Evolutionary conservation across 2,329 filamentous ascomycete species (phyloP).

Genomic region (Xylaria arbuscula): DNA sequence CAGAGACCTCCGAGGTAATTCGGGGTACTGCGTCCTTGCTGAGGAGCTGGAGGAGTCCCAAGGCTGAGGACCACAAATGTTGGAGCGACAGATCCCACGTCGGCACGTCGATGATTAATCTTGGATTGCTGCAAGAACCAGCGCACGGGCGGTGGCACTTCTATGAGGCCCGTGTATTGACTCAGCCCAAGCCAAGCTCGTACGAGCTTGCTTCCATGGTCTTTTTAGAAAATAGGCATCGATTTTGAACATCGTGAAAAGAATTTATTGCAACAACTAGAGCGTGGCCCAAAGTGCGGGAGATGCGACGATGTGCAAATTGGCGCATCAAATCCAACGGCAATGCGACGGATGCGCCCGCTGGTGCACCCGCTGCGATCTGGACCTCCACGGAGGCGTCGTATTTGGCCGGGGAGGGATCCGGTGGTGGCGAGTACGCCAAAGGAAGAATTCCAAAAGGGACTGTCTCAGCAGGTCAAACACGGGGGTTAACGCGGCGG

Average conservation of each 20-base stretch:
- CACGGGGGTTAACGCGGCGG: background rate
- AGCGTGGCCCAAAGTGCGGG: slow-evolving; percentile 1
- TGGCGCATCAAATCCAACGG: slow-evolving; percentile 22
- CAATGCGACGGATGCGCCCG: slow-evolving; percentile 21
- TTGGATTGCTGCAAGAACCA: slow-evolving; percentile 13
- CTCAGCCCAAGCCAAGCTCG: slow-evolving; percentile 33
- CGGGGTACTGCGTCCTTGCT: slow-evolving; percentile 4
- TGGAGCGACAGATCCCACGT: slow-evolving; percentile 12
- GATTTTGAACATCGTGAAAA: background rate
- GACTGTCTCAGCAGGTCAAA: slow-evolving; percentile 10
- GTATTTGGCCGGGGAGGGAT: slow-evolving; percentile 15
- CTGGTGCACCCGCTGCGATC: slow-evolving; percentile 8
- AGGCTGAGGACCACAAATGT: slow-evolving; percentile 21
- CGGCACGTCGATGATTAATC: slow-evolving; percentile 26
- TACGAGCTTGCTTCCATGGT: slow-evolving; percentile 25
- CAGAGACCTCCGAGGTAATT: slow-evolving; percentile 2
- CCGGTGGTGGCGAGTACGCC: slow-evolving; percentile 2
- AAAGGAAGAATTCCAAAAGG: background rate
- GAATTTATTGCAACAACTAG: slow-evolving; percentile 1
- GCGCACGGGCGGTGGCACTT: slow-evolving; percentile 3
- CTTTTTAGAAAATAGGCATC: slow-evolving; percentile 1
- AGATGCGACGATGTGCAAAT: slow-evolving; percentile 12
- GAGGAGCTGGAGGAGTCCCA: slow-evolving; percentile 3
- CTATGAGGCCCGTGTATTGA: slow-evolving; percentile 19
- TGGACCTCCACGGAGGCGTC: slow-evolving; percentile 17